Evolutionary conservation across 257 asterid genomes (phyloP), one percentile per base, ranked within the genome.

Genomic region (Nyctanthes arbortristis): DNA sequence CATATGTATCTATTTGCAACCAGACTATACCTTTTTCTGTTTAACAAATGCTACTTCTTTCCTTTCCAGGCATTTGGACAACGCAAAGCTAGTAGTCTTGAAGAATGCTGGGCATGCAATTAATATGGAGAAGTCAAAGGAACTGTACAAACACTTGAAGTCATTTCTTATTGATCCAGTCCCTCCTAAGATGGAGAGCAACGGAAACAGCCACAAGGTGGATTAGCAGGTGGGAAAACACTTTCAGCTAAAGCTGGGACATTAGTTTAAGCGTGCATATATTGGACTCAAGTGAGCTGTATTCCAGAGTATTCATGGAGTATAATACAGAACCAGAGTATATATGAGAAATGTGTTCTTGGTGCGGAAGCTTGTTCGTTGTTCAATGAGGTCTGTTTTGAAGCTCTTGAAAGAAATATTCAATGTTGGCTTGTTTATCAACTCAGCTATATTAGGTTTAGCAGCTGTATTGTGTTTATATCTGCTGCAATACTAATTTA

Each of bases 21-120:
- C 40, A 20, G 18, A 27, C 29, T 28, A 29, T 2, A 12, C 59
- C 58, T 39, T 32, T 30, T n/a, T 24, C 13, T 16, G 29, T 56
- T 22, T 40, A 4, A 45, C 6, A 66, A 14, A 4, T 28, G 49
- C 28, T 32, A 57, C 7, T 55, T 11, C 30, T 1, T 45, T 66
- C 8, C 1, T 24, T 36, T 37, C 34, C 87, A 89, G 97, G 78
- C 98, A 92, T 84, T 75, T 92, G 86, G 93, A 78, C 65, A 85
- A 81, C 7, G 85, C 91, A 1, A 70, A 84, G 78, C 84, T 91
- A 0, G 89, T 84, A 22, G 75, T 92, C 13, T 37, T 89, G 12
- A 88, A 88, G 79, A 81, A 88, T 5, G 93, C 94, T 5, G 97
- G 96, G 30, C 96, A 92, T 72, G 97, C 97, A 0, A 81, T 92